A percentile compares a stretch with the other conserved stretches of the same genome.
These are phyloP conservation scores for Chlorella sp. DNA, from an alignment of 139 green algal species.

Conservation along the genomic window DNA sequence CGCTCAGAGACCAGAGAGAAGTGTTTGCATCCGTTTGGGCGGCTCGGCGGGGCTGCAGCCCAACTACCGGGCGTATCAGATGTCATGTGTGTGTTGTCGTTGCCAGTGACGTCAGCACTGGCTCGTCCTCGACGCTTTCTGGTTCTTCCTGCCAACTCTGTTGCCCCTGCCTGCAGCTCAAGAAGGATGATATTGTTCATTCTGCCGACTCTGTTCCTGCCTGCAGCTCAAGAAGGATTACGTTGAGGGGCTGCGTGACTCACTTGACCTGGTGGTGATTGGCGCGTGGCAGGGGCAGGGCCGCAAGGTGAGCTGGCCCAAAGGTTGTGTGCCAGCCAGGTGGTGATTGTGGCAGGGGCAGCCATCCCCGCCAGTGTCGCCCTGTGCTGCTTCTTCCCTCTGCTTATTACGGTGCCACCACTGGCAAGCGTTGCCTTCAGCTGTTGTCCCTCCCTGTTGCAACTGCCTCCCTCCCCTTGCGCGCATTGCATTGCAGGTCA, in stretches of 20 bases:
- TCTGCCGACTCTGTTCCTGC: not conserved
- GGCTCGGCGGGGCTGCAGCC: no score
- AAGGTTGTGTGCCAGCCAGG: not conserved
- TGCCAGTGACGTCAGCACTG: not conserved
- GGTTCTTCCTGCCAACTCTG: not conserved
- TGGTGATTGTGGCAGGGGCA: no score
- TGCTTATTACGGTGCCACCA: no score
- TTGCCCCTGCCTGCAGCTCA: not conserved
- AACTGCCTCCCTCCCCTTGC: not conserved
- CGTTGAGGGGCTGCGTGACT: conserved; percentile 61
- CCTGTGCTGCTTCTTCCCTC: no score
- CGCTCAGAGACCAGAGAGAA: not conserved
- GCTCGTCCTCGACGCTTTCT: not conserved
- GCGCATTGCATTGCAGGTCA: conserved; percentile 19
- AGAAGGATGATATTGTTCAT: not conserved
- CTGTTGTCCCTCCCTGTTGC: not conserved
- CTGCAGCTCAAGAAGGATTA: conserved; percentile 71
- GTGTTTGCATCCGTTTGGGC: not conserved
- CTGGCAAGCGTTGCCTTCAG: no score
- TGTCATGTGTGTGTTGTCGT: not conserved
- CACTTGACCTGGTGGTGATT: conserved; percentile 89
- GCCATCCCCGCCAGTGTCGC: no score
- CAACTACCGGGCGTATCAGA: no score
- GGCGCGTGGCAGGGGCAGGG: conserved; percentile 78
- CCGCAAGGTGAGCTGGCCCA: conserved; percentile 37